phyloP scores from a whole-genome alignment of 345 rosid species.

The Salix udensis region DNA sequence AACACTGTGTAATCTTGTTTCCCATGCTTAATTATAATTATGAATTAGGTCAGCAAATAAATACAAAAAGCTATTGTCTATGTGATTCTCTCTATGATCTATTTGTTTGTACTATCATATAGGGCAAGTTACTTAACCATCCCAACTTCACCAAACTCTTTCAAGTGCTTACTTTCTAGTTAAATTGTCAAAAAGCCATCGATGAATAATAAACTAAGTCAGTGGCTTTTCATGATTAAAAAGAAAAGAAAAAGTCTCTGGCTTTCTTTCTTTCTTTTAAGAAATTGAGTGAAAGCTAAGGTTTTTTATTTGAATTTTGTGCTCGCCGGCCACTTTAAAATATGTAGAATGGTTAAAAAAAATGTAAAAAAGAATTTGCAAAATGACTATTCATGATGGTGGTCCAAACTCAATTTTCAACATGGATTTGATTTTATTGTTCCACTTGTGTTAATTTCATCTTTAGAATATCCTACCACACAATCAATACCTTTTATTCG shows the following conservation, averaged over 20 bases:
- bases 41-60: background rate
- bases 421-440: background rate
- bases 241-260: background rate
- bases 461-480: no score
- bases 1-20: slow-evolving; percentile 24
- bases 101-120: slow-evolving; percentile 12
- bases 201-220: background rate
- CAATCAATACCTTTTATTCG: no score
- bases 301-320: background rate
- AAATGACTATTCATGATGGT: background rate
- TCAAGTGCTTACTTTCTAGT: no score
- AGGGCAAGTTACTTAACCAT: slow-evolving; percentile 31
- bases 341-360: no score
- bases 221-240: background rate
- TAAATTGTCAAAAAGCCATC: background rate
- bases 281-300: background rate
- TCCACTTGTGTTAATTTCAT: no score
- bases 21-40: slow-evolving; percentile 14
- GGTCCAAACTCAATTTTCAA: background rate
- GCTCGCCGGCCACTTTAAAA: background rate
- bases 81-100: slow-evolving; percentile 2
- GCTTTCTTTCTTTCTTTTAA: background rate
- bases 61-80: background rate
- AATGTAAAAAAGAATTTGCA: no score
- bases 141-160: slow-evolving; percentile 2